These are phyloP conservation scores for Botrytis squamosa DNA, from an alignment of 2,329 filamentous ascomycete species.

Conservation along the genomic window DNA sequence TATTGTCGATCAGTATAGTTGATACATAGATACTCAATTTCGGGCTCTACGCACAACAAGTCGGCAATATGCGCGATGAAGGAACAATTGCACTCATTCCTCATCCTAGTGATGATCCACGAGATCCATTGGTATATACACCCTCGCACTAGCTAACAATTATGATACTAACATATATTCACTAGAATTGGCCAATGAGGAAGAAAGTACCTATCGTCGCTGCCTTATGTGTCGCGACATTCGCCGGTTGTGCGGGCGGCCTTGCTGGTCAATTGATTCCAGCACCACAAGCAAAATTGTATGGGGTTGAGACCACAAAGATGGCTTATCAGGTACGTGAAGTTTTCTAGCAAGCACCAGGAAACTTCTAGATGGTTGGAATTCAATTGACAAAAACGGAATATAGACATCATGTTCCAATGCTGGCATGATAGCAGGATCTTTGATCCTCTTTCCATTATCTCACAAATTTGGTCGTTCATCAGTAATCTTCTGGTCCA, in stretches of 20 bases:
- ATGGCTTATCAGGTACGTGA: conserved; percentile 26
- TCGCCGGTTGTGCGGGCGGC: conserved; percentile 22
- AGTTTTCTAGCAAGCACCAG: neutral
- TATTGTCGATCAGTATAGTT: neutral
- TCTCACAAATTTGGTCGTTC: conserved; percentile 41
- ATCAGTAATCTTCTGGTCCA: conserved; percentile 43
- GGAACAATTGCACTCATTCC: conserved; percentile 34
- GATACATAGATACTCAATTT: neutral
- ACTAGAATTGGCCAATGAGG: conserved; percentile 39
- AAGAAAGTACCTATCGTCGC: conserved; percentile 25
- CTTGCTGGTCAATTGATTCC: conserved; percentile 24
- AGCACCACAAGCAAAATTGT: conserved; percentile 24
- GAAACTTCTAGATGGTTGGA: neutral
- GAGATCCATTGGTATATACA: conserved; percentile 43
- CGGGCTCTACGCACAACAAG: neutral
- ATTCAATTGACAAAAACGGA: neutral
- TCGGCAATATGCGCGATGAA: neutral
- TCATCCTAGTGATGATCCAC: conserved; percentile 48
- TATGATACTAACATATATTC: neutral
- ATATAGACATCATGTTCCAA: conserved; percentile 41
- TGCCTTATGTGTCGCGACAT: conserved; percentile 24
- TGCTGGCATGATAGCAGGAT: conserved; percentile 42
- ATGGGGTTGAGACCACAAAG: conserved; percentile 22
- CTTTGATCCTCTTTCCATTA: conserved; percentile 43
- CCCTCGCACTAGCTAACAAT: neutral